Base-by-base conservation (phyloP, 2,329 filamentous ascomycete genomes). In the Fusarium guadeloupense region DNA sequence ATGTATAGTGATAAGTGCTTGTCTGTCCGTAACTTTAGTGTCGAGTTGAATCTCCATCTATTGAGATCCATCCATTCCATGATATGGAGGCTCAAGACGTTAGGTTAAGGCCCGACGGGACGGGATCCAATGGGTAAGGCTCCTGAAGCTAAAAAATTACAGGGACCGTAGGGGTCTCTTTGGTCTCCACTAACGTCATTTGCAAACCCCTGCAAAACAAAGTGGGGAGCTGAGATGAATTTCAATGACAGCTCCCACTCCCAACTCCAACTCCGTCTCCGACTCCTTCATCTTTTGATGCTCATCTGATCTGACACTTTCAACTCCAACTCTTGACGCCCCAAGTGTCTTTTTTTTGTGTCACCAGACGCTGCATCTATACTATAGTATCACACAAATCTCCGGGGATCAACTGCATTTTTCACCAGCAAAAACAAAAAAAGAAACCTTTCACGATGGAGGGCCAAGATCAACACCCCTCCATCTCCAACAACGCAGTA, bases 141-240 rank as follows among this genome's bases (percentile, higher is more conserved):
- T 50, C 48, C 57, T 41, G 42, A 17, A 35, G 16, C 34, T 44
- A n/a, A 26, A 30, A 35, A 16, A 17, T 28, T 49, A 44, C 44
- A 51, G 37, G 56, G 47, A 28, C 42, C 42, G 26, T 59, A 44
- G 42, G 57, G 57, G 54, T 59, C 47, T n/a, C 19, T 9, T 4
- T 10, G 5, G n/a, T n/a, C 43, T 19, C 57, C 55, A 60, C 55
- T 25, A 61, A 61, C 55, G 59, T 63, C 54, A 64, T 62, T 40
- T 33, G 19, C 17, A 2, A 10, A 20, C 37, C 54, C 55, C 45
- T 64, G 60, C 41, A 34, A 23, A 31, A 31, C 44, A 34, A 30
- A 58, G 52, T 62, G 58, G 58, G n/a, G 35, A 34, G 38, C 40
- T 23, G 39, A 14, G 8, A 33, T 45, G 34, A 20, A 40, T 28